Base-by-base conservation (phyloP, 306 rosid genomes). In the Crataegus laevigata region DNA sequence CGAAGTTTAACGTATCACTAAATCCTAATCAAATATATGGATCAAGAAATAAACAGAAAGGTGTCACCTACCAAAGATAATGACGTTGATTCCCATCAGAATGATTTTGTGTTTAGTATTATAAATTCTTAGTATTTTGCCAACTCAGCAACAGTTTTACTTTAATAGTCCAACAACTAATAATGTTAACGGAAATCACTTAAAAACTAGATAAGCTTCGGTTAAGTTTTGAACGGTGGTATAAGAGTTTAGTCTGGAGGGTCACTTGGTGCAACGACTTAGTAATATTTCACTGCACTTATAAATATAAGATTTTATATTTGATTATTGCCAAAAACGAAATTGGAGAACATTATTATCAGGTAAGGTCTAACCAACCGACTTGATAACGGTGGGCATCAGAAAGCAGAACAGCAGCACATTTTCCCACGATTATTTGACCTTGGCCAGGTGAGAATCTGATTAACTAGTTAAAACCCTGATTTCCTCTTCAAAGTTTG, bases 291-390 rank as follows among this genome's bases (percentile, higher is more conserved):
- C 0, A 1, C 0, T 36, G 6, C 5, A 6, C 8, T 34, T 34
- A 2, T 34, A 34, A 34, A 34, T 1, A 0, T 6, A 34, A 1
- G 8, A 6, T 6, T 0, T 36, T 36, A 36, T 36, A 36, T 36
- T 34, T 0, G 0, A 32, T 6, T 32, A 0, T 32, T 0, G 7
- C 4, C 30, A 29, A 29, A 2, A 0, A 29, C 6, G 0, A 5
- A 32, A 1, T 32, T 30, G 34, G 4, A 30, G 0, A 4, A 0
- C 34, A 1, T 30, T 30, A 4, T 1, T 4, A 30, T 30, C 36
- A 32, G 1, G 36, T 32, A 32, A 32, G 8, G 8, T 32, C 36
- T 32, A 32, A 32, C 36, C 36, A 32, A 32, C 36, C 36, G 6
- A 32, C 36, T 32, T 1, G 36, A 6, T 6, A 32, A 32, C 36